phyloP scores from a whole-genome alignment of 495 filamentous ascomycete genomes.

The Neurospora sp. region DNA sequence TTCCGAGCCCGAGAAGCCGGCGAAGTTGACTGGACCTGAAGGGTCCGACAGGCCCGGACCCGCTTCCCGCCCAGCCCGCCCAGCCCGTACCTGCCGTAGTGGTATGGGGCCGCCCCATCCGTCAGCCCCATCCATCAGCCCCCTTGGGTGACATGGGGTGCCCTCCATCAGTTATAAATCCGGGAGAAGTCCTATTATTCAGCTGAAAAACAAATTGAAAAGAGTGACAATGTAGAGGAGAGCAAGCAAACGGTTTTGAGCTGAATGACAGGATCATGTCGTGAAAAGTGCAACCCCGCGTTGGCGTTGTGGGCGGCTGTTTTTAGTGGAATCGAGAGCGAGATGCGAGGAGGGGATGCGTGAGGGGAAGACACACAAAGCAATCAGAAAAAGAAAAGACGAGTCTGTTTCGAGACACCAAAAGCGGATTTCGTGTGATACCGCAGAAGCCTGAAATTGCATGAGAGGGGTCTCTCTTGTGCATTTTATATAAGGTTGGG shows the following conservation, averaged over 20 bases:
- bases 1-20: not conserved
- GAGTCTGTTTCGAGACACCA: not conserved
- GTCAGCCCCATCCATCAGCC: not conserved
- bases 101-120: not conserved
- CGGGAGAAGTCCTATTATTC: not conserved
- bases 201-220: not conserved
- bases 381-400: not conserved
- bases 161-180: not conserved
- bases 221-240: not conserved
- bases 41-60: not conserved
- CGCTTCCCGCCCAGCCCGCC: not conserved
- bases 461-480: not conserved
- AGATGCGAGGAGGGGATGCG: not conserved
- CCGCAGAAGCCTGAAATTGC: not conserved
- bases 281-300: not conserved
- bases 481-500: not conserved
- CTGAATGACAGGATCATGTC: not conserved
- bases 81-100: not conserved
- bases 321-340: not conserved
- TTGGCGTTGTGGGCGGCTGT: not conserved
- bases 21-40: not conserved
- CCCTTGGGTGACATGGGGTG: not conserved
- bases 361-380: not conserved
- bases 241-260: not conserved
- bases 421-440: not conserved